Percentiles rank a stretch among this genome's conserved stretches.
Evolutionary conservation across 2,329 filamentous ascomycete species (phyloP).

Genomic region (Volutella citrinella): DNA sequence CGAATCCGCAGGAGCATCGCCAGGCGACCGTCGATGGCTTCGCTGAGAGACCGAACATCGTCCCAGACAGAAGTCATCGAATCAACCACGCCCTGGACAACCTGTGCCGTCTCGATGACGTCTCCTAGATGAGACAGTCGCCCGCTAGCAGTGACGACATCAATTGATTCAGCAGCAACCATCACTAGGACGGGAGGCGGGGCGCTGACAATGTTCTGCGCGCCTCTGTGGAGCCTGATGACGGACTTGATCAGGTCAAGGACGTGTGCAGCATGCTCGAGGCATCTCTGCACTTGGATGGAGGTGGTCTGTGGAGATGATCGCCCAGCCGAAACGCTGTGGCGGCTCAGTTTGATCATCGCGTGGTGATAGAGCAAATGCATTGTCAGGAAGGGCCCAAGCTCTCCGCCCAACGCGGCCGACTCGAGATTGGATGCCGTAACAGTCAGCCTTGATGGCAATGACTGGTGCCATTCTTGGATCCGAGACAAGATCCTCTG

Average conservation of each 20-base stretch:
- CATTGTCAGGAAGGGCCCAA: conserved; percentile 60
- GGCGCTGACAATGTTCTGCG: conserved; percentile 34
- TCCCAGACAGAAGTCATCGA: conserved; percentile 59
- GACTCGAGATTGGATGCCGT: conserved; percentile 55
- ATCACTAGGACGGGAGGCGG: conserved; percentile 63
- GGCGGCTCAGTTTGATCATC: conserved; percentile 63
- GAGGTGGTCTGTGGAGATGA: conserved; percentile 39
- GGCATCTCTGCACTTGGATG: conserved; percentile 46
- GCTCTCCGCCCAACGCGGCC: conserved; percentile 49
- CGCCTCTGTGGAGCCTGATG: conserved; percentile 32
- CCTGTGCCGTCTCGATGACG: conserved; percentile 51
- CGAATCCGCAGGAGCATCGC: conserved; percentile 32
- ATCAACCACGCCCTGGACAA: conserved; percentile 52
- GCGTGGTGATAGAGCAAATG: conserved; percentile 66
- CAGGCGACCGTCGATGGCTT: conserved; percentile 41
- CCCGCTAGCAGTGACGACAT: conserved; percentile 63
- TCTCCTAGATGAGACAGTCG: conserved; percentile 47
- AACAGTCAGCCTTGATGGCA: conserved; percentile 55
- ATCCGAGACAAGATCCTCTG: conserved; percentile 49
- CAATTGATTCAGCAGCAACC: conserved; percentile 60
- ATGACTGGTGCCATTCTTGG: conserved; percentile 53
- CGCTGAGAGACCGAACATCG: conserved; percentile 49
- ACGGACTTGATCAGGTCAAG: conserved; percentile 45
- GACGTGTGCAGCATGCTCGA: conserved; percentile 50
- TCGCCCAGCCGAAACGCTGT: conserved; percentile 41